These are phyloP conservation scores for Aspergillus arachidicola DNA, from an alignment of 2,329 filamentous ascomycete genomes.

Conservation along the genomic window DNA sequence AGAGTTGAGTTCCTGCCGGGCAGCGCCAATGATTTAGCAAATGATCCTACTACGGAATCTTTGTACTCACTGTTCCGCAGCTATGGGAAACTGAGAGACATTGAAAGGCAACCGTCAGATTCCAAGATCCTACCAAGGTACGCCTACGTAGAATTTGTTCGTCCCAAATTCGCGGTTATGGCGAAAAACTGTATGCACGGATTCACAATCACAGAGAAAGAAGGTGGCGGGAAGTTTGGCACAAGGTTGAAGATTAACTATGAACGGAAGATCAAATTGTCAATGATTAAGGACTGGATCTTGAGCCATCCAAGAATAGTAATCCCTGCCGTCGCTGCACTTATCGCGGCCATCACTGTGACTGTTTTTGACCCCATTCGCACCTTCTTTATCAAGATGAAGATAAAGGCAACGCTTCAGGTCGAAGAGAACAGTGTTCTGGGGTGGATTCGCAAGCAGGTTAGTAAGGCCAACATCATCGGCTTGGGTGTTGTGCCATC, in stretches of 20 bases:
- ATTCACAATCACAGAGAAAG: conserved; percentile 67
- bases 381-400: conserved; percentile 86
- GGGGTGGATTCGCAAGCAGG: conserved; percentile 77
- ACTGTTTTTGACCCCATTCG: conserved; percentile 92
- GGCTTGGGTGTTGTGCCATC: conserved; percentile 51
- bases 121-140: conserved; percentile 83
- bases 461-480: conserved; percentile 48
- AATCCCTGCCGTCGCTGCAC: conserved; percentile 77
- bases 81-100: conserved; percentile 89
- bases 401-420: conserved; percentile 77
- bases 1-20: conserved; percentile 83
- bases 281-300: conserved; percentile 86
- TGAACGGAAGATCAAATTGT: conserved; percentile 73
- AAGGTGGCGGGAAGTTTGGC: conserved; percentile 73
- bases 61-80: conserved; percentile 84
- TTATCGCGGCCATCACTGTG: conserved; percentile 81
- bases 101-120: conserved; percentile 77
- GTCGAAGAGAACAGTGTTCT: conserved; percentile 73
- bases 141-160: conserved; percentile 76
- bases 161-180: conserved; percentile 76
- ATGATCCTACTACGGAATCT: conserved; percentile 82
- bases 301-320: conserved; percentile 83
- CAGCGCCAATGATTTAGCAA: conserved; percentile 68
- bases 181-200: conserved; percentile 93
- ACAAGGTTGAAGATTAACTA: conserved; percentile 83